Evolutionary conservation across 2,329 filamentous ascomycete genomes (phyloP).

Genomic region (Neurospora sp.): DNA sequence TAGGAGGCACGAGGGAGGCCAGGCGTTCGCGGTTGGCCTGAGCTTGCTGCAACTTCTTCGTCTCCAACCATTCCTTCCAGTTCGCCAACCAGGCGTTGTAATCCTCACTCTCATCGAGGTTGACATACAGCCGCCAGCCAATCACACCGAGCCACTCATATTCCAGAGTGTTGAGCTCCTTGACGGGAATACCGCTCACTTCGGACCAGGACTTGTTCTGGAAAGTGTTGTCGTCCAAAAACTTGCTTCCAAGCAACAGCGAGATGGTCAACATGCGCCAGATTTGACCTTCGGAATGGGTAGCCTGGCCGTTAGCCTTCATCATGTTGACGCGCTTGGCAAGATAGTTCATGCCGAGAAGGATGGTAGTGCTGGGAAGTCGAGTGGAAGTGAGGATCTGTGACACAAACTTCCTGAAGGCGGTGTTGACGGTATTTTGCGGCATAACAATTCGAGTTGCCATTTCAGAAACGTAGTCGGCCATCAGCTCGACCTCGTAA

Average conservation of each 20-base stretch:
- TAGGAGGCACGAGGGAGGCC: conserved; percentile 36
- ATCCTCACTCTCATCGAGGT: conserved; percentile 67
- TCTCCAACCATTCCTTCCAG: conserved; percentile 48
- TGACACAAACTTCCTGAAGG: conserved; percentile 85
- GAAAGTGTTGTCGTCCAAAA: conserved; percentile 93
- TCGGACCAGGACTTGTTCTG: conserved; percentile 96
- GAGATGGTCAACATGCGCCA: conserved; percentile 83
- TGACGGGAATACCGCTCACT: conserved; percentile 79
- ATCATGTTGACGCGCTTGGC: conserved; percentile 73
- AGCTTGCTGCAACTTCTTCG: conserved; percentile 43
- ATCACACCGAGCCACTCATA: conserved; percentile 80
- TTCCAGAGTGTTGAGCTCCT: conserved; percentile 77
- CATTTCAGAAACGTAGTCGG: conserved; percentile 89
- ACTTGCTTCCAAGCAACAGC: conserved; percentile 85
- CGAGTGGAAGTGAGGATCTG: conserved; percentile 86
- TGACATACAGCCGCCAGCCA: conserved; percentile 77
- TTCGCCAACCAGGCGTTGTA: conserved; percentile 54
- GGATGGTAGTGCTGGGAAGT: conserved; percentile 81
- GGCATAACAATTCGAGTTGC: conserved; percentile 51
- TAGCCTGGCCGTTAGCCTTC: conserved; percentile 45
- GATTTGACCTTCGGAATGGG: conserved; percentile 58
- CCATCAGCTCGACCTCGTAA: conserved; percentile 95
- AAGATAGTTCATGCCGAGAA: conserved; percentile 83
- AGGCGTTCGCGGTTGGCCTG: conserved; percentile 41
- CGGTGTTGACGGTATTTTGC: conserved; percentile 46